phyloP scores from a whole-genome alignment of 345 rosid species.

The Combretum micranthum region DNA sequence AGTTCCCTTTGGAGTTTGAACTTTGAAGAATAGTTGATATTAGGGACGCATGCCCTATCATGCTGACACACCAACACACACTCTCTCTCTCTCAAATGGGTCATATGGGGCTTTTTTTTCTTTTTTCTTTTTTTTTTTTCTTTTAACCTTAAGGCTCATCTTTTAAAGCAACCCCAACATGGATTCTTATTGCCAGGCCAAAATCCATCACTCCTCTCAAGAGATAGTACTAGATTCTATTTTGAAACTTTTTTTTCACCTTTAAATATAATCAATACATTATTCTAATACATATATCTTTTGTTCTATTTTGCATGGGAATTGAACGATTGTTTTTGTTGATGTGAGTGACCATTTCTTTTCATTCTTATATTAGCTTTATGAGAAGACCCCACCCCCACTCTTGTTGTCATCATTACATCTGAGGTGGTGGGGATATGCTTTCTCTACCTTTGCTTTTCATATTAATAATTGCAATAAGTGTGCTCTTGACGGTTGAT shows the following conservation, averaged over 20 bases:
- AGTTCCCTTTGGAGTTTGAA: constrained; percentile 7
- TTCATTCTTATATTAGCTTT: constrained; percentile 15
- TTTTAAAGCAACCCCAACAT: constrained; percentile 42
- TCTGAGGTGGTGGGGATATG: constrained; percentile 32
- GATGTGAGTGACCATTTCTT: constrained; percentile 5
- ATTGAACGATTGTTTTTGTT: constrained; percentile 8
- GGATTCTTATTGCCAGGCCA: constrained; percentile 45
- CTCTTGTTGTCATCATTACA: constrained; percentile 35
- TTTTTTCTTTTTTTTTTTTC: neutral
- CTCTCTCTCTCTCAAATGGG: neutral
- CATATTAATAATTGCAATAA: constrained; percentile 2
- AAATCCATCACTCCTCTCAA: constrained; percentile 44
- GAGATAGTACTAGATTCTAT: constrained; percentile 40
- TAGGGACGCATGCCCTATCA: constrained; percentile 26
- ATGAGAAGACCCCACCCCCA: constrained; percentile 22
- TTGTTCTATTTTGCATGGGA: constrained; percentile 30
- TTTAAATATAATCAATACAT: constrained; percentile 4
- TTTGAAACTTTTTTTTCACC: constrained; percentile 11
- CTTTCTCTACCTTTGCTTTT: constrained; percentile 16
- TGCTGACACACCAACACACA: constrained; percentile 26
- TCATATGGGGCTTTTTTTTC: too few species aligned
- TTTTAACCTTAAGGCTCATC: constrained; percentile 27
- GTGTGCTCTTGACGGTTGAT: too few species aligned
- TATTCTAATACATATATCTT: neutral
- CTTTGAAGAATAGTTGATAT: constrained; percentile 14